Conservation (phyloP, 331 rosid genomes). For the Cydonia oblonga region DNA sequence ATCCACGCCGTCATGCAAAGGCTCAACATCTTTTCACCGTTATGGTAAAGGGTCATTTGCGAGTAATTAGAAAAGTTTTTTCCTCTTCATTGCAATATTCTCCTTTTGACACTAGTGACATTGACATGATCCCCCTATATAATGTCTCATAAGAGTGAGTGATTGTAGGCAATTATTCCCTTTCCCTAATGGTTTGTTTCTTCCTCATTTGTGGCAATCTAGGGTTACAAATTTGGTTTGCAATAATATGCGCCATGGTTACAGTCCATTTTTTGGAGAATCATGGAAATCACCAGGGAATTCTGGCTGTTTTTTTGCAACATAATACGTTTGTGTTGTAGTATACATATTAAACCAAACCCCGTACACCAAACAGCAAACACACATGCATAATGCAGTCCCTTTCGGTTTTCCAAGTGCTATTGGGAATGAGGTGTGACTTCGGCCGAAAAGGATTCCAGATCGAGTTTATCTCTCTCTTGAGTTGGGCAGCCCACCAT, state of each 20-base stretch:
- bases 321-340: neutral
- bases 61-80: no score
- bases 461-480: conserved; percentile 8
- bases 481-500: conserved; percentile 16
- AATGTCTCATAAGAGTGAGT: no score
- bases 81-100: no score
- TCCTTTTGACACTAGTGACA: no score
- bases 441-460: neutral
- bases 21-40: no score
- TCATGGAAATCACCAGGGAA: neutral
- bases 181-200: neutral
- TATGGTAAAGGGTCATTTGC: no score
- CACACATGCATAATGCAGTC: neutral
- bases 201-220: neutral
- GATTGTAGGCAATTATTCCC: neutral
- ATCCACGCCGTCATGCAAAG: no score
- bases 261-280: neutral
- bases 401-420: neutral
- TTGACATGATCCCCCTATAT: no score
- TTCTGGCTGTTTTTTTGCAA: neutral
- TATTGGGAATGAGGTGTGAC: neutral
- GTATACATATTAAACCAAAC: neutral
- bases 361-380: neutral
- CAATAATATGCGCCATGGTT: neutral
- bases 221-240: neutral